phyloP scores from a whole-genome alignment of 2,329 filamentous ascomycete species.

The Fusarium camptoceras region DNA sequence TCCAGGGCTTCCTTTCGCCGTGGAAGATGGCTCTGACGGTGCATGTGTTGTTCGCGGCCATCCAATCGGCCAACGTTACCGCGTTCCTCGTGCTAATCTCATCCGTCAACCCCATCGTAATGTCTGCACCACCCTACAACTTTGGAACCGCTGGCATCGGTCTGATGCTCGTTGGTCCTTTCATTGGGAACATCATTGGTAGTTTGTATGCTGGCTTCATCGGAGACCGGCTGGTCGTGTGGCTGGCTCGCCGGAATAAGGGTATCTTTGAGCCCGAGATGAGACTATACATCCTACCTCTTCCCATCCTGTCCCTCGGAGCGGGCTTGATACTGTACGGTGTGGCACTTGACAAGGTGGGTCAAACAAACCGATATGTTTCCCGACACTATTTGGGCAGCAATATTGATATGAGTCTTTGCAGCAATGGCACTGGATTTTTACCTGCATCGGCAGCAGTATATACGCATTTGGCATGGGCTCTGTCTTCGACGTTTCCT shows the following conservation, averaged over 20 bases:
- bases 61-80: conserved; percentile 52
- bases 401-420: too few species aligned
- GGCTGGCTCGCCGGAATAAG: conserved; percentile 52
- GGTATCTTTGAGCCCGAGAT: conserved; percentile 60
- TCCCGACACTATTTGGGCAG: too few species aligned
- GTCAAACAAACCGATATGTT: conserved; percentile 2
- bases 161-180: conserved; percentile 45
- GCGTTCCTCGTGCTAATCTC: conserved; percentile 37
- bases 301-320: conserved; percentile 49
- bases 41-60: conserved; percentile 53
- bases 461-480: conserved; percentile 55
- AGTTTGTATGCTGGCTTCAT: conserved; percentile 54
- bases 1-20: conserved; percentile 29
- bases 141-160: conserved; percentile 45
- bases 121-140: conserved; percentile 50
- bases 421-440: conserved; percentile 54
- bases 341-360: conserved; percentile 49
- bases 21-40: conserved; percentile 48
- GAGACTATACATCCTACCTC: conserved; percentile 49
- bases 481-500: conserved; percentile 51
- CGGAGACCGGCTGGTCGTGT: conserved; percentile 53
- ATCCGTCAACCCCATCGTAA: conserved; percentile 51
- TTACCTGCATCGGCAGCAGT: conserved; percentile 51
- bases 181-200: conserved; percentile 55
- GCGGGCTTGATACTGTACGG: conserved; percentile 55